Percentiles rank a stretch among this genome's conserved stretches.
phyloP scores from a whole-genome alignment of 2,329 filamentous ascomycete species.

The Cladosporium sp. region DNA sequence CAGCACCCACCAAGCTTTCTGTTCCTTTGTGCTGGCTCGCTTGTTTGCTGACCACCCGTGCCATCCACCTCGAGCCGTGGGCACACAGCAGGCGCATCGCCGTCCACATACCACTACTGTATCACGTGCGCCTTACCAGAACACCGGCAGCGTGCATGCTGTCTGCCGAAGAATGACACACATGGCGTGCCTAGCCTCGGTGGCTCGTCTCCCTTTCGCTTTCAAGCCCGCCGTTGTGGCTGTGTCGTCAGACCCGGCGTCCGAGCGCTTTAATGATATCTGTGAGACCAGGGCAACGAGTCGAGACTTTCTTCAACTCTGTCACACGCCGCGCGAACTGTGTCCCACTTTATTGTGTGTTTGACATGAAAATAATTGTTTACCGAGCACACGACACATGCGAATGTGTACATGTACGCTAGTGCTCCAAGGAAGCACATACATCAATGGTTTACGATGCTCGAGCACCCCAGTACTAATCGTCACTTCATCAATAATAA shows the following conservation, averaged over 20 bases:
- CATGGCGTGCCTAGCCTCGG: background rate
- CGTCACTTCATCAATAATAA: no score
- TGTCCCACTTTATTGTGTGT: background rate
- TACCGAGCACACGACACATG: no score
- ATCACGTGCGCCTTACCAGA: background rate
- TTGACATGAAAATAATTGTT: no score
- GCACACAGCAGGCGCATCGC: background rate
- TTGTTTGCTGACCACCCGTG: background rate
- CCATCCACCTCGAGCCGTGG: background rate
- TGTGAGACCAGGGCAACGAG: background rate
- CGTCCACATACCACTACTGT: background rate
- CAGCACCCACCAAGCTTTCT: background rate
- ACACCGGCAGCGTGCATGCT: background rate
- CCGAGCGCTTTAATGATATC: background rate
- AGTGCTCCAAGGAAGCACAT: no score
- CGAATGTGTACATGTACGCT: no score
- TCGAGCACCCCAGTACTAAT: no score
- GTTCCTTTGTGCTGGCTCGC: background rate
- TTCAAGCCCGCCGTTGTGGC: background rate
- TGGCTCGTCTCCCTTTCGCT: background rate
- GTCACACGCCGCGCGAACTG: background rate
- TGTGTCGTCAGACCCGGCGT: background rate
- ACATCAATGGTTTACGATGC: no score
- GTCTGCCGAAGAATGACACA: background rate
- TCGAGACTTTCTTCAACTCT: conserved; percentile 10